Evolutionary conservation across 1,139 yeast genomes (phyloP), one percentile per base, ranked within the genome.

Genomic region (Magnusiomyces ingens): DNA sequence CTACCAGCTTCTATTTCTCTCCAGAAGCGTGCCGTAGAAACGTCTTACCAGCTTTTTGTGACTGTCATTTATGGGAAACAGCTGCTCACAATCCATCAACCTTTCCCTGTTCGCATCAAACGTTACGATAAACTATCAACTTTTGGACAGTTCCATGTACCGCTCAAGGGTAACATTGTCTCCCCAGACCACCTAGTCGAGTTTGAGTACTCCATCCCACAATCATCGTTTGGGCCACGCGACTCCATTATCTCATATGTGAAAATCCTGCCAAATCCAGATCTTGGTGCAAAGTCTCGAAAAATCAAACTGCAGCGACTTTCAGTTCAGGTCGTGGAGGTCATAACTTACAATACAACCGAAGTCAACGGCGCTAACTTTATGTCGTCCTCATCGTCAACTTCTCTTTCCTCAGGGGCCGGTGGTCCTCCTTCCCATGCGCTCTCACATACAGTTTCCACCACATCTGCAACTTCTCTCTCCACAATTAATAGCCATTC

Each of bases 51-150:
- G 49, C 57, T 70, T 18, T 69, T 66, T 57, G 70, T 71, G 19
- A 55, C 71, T 4, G 62, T 70, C 8, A 55, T 60, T 1, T 58
- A 63, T 45, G 64, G 64, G 18, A 63, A 62, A 41, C 65, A 61
- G 46, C 57, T 54, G 19, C 44, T 41, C 2, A 52, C 57, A 3
- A 61, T 62, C 17, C 70, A 67, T 54, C 58, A 59, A 32, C 63
- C 66, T 15, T 69, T 64, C 53, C 75, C 76, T 1, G 62, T 72
- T 8, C 58, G 73, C 1, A 61, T 72, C 48, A 64, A 66, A 41
- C 63, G 72, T 2, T 72, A 69, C 54, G 74, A 73, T 57, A 71
- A 72, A 3, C 61, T 73, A 40, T 67, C 74, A 1, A 68, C 73
- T 2, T 73, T 72, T 60, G 71, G 73, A 10, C 63, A 67, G 10